phyloP scores from a whole-genome alignment of 1,284 basidiomycete genomes.

The Boletus calvinii region DNA sequence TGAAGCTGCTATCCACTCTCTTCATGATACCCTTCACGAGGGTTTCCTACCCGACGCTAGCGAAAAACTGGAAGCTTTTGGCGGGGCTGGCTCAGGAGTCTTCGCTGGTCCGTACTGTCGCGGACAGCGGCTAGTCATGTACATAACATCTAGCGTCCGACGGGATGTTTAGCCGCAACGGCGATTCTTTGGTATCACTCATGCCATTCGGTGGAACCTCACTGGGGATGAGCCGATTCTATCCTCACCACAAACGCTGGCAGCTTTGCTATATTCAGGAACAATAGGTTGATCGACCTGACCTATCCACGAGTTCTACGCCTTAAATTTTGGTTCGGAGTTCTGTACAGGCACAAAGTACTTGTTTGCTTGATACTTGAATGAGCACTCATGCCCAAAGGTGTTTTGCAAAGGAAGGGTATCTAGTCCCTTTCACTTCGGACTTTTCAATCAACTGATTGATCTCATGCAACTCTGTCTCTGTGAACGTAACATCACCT shows the following conservation, averaged over 20 bases:
- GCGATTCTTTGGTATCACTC: not conserved
- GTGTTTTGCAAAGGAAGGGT: slow-evolving; percentile 7
- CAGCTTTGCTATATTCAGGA: no score
- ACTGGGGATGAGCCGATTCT: not conserved
- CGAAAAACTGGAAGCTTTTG: not conserved
- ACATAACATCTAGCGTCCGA: slow-evolving; percentile 6
- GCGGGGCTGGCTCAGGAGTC: not conserved
- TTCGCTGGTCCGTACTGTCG: not conserved
- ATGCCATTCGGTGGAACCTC: not conserved
- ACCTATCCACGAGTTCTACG: not conserved
- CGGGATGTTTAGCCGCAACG: not conserved
- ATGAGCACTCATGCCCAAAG: slow-evolving; percentile 22
- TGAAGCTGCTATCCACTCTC: not conserved
- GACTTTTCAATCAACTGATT: slow-evolving; percentile 11
- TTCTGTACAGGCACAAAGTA: not conserved
- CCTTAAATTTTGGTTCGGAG: not conserved
- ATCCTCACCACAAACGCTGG: no score
- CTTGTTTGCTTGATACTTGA: not conserved
- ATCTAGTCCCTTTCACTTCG: slow-evolving; percentile 22
- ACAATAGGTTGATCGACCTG: not conserved
- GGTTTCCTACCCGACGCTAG: not conserved
- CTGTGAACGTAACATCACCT: slow-evolving; percentile 21
- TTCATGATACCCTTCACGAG: not conserved
- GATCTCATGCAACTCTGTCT: slow-evolving; percentile 24
- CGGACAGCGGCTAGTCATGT: slow-evolving; percentile 14